Base-by-base conservation (phyloP, 2,329 filamentous ascomycete genomes). In the Atkinsonella texensis region DNA sequence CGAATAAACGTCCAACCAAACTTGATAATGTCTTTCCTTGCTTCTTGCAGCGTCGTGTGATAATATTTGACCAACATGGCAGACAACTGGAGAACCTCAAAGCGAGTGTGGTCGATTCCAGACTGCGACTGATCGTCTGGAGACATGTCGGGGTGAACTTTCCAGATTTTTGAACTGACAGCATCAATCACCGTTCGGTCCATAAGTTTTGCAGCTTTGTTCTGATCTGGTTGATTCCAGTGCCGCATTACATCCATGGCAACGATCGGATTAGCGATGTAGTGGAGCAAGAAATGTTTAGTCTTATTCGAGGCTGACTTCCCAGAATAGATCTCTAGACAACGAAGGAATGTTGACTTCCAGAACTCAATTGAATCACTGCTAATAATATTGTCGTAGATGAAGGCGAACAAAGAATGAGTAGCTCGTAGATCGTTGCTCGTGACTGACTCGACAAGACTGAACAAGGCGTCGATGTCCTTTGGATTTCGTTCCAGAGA, bases 1-100 rank as follows among this genome's bases (percentile, higher is more conserved):
- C 88, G 83, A 61, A 98, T 98, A 64, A 95, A 97, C 17, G 90
- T 95, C 93, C 93, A 99, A 3, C 89, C 90, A 68, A 97, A 98
- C 69, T 96, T 97, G 63, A 98, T 98, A 55, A 98, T 91, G 57
- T 98, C 93, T 68, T 98, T 98, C 39, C 94, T 83, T 2, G 88
- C 84, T 61, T 97, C 93, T 58, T 94, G 87, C 1, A 98, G 79
- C 50, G 89, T 86, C 33, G 81, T 80, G 61, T 91, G 83, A 62
- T 98, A 89, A 62, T 97, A 95, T 64, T 98, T 98, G 68, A 98
- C 85, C 40, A 98, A 75, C 73, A 98, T 83, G 0, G 93, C 90
- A 6, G 93, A 96, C 44, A 97, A 79, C 65, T 99, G 94, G 45
- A 99, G 78, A 10, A 96, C 79, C 64, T 98, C 94, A 81, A 97